Evolutionary conservation across 768 basidiomycete species (phyloP).

Genomic region (Chalciporus pseudorubinellus): DNA sequence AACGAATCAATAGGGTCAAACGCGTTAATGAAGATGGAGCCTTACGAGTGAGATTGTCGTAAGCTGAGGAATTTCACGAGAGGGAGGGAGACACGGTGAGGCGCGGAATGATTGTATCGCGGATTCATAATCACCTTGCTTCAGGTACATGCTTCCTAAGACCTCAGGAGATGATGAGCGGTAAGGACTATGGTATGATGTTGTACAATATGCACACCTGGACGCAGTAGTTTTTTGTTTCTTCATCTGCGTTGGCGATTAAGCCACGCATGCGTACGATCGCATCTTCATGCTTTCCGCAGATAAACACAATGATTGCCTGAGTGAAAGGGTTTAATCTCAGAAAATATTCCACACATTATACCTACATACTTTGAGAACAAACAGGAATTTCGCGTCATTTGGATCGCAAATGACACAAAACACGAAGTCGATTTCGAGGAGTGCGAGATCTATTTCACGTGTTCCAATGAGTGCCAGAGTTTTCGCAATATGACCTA

Average conservation of each 20-base stretch:
- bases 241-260: background rate
- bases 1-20: too few species aligned
- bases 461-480: background rate
- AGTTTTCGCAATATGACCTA: constrained; percentile 4
- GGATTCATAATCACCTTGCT: background rate
- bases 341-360: too few species aligned
- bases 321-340: too few species aligned
- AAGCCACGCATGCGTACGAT: constrained; percentile 1
- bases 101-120: background rate
- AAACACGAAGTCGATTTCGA: constrained; percentile 1
- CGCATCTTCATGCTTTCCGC: background rate
- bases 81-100: background rate
- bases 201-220: background rate
- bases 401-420: background rate
- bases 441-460: background rate
- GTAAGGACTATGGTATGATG: too few species aligned
- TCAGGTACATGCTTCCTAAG: constrained; percentile 1
- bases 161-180: background rate
- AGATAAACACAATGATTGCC: background rate
- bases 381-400: background rate
- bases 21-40: too few species aligned
- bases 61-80: background rate
- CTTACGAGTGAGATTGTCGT: background rate
- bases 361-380: background rate
- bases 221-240: background rate